Percentiles rank a stretch among this genome's conserved stretches.
Conservation (phyloP, 164 flowering plant genomes). For the Umbilicus rupestris region DNA sequence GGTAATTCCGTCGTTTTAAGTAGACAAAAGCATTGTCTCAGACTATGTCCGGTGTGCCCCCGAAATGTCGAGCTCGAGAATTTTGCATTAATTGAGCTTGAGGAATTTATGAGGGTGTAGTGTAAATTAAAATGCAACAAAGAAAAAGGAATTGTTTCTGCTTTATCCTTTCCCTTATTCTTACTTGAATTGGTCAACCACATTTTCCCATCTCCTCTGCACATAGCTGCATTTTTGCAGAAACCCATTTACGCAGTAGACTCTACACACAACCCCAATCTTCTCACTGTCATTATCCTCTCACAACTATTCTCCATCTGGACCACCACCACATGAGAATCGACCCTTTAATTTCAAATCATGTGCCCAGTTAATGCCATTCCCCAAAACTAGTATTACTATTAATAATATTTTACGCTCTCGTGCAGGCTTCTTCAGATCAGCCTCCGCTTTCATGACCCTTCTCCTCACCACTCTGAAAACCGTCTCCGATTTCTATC, state of each 20-base stretch:
- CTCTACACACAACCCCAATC: too few species aligned
- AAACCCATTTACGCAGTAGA: too few species aligned
- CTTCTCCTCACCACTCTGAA: slow-evolving; percentile 64
- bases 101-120: neutral
- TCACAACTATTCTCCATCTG: slow-evolving; percentile 5
- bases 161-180: neutral
- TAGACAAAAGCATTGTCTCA: slow-evolving; percentile 17
- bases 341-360: neutral
- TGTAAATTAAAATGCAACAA: neutral
- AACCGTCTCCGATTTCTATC: slow-evolving; percentile 74
- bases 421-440: slow-evolving; percentile 91
- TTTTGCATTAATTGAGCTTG: neutral
- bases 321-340: neutral
- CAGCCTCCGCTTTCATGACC: slow-evolving; percentile 92
- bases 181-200: slow-evolving; percentile 19
- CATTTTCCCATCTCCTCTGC: slow-evolving; percentile 5
- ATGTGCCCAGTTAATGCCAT: neutral
- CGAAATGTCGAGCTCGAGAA: slow-evolving; percentile 10
- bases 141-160: neutral
- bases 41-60: slow-evolving; percentile 25
- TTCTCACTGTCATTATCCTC: neutral
- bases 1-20: slow-evolving; percentile 11
- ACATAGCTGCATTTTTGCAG: neutral
- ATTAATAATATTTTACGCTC: neutral
- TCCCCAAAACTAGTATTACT: neutral